Evolutionary conservation across 1,139 yeast genomes (phyloP), one percentile per base, ranked within the genome.

Genomic region (Kodamaea sp.): DNA sequence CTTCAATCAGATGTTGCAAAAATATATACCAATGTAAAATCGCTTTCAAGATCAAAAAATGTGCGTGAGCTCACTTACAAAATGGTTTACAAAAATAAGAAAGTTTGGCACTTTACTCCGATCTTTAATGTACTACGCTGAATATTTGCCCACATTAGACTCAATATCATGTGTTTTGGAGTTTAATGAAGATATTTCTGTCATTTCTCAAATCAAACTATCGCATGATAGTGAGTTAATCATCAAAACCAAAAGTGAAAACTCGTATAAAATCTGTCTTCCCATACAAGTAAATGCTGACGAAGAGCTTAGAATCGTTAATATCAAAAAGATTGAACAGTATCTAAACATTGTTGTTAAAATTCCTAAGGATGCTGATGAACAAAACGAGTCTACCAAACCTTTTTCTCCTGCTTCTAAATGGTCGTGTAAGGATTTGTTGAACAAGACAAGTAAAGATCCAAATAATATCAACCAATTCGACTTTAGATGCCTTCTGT

Each of bases 341-440:
- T 33, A 31, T 27, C 24, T 42, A 25, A 39, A 39, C 6, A 29
- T 42, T 6, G 33, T 42, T 33, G 20, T 32, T 29, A 35, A 38
- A 26, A 11, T 37, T 9, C 27, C 23, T 7, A 12, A 5, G 8
- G 12, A 47, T 5, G 36, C 29, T 48, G 2, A 38, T 11, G 12
- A 25, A 31, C 10, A 28, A 7, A 5, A n/a, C n/a, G 31, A 30
- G 5, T 15, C 20, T 15, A 15, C 20, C 20, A 15, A 15, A 15
- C 8, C 31, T 22, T 33, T 20, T 44, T 41, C 11, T 26, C 10
- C 46, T 32, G 35, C 32, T 2, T 27, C 45, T 24, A 50, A 55
- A 35, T 71, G 77, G 77, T 66, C 74, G 1, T 65, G 72, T 35
- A 56, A 54, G 31, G 74, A 70, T 42, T 56, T 71, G 24, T 46